A percentile compares a stretch with the other conserved stretches of the same genome.
Evolutionary conservation across 306 rosid species (phyloP).

Genomic region (Astragalus membranaceus): DNA sequence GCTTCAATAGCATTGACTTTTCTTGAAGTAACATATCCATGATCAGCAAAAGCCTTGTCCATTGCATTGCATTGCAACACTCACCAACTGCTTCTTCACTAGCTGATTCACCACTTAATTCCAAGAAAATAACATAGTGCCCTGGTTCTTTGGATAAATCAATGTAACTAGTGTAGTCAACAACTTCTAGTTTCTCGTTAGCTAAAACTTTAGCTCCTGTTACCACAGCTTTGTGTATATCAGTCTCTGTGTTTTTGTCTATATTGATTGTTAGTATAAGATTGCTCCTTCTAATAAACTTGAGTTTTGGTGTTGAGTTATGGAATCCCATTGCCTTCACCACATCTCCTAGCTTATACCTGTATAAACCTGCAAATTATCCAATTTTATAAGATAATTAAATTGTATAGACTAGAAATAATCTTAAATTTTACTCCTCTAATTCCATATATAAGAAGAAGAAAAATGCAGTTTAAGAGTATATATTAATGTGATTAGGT

Average conservation of each 20-base stretch:
- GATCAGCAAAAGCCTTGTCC: conserved; percentile 22
- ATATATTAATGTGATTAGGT: no score
- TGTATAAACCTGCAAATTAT: conserved; percentile 60
- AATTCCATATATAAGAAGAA: no score
- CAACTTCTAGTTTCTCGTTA: background rate
- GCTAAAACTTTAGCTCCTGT: conserved; percentile 47
- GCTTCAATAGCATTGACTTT: conserved; percentile 61
- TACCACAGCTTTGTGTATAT: conserved; percentile 70
- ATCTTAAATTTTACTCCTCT: no score
- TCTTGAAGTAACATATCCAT: conserved; percentile 63
- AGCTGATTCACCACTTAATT: background rate
- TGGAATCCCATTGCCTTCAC: conserved; percentile 75
- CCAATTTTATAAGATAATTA: background rate
- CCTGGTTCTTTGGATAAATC: conserved; percentile 67
- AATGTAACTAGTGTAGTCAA: conserved; percentile 65
- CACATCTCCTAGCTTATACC: conserved; percentile 80
- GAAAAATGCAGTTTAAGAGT: no score
- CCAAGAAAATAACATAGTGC: conserved; percentile 86
- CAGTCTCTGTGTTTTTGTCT: conserved; percentile 86
- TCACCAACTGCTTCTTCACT: no score
- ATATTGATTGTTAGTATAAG: conserved; percentile 69
- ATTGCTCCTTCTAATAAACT: conserved; percentile 54
- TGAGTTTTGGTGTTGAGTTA: conserved; percentile 71
- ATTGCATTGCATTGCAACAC: no score
- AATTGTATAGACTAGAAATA: no score